These are phyloP conservation scores for Trichoderma sp. DNA, from an alignment of 2,329 filamentous ascomycete species.

Conservation along the genomic window DNA sequence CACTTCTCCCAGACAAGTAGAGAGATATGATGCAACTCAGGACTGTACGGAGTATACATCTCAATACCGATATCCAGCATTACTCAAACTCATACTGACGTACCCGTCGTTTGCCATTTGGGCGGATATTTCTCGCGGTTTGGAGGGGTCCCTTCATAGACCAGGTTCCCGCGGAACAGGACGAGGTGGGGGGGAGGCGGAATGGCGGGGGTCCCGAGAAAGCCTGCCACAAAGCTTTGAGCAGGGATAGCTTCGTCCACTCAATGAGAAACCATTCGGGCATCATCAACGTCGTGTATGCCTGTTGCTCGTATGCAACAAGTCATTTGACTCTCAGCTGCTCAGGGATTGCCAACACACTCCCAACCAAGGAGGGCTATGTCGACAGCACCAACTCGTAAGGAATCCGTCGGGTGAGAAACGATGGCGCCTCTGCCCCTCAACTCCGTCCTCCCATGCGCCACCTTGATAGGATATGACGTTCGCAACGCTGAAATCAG, in stretches of 20 bases:
- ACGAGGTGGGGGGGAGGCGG: not conserved
- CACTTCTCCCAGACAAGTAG: not conserved
- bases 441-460: not conserved
- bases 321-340: slow-evolving; percentile 13
- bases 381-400: not conserved
- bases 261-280: not conserved
- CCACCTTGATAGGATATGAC: slow-evolving; percentile 12
- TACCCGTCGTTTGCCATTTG: not conserved
- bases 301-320: not conserved
- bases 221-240: not conserved
- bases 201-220: slow-evolving; percentile 6
- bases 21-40: not conserved
- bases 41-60: not conserved
- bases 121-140: not conserved
- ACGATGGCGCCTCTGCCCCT: slow-evolving; percentile 3
- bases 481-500: not conserved
- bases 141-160: not conserved
- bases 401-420: not conserved
- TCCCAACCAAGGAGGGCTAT: not conserved
- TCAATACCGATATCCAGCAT: not conserved
- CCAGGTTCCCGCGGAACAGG: not conserved
- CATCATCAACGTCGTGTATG: not conserved
- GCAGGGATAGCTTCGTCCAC: slow-evolving; percentile 7
- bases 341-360: not conserved
- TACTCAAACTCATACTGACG: not conserved